phyloP scores from a whole-genome alignment of 2,329 filamentous ascomycete genomes.

The Lasiodiplodia hormozganensis region DNA sequence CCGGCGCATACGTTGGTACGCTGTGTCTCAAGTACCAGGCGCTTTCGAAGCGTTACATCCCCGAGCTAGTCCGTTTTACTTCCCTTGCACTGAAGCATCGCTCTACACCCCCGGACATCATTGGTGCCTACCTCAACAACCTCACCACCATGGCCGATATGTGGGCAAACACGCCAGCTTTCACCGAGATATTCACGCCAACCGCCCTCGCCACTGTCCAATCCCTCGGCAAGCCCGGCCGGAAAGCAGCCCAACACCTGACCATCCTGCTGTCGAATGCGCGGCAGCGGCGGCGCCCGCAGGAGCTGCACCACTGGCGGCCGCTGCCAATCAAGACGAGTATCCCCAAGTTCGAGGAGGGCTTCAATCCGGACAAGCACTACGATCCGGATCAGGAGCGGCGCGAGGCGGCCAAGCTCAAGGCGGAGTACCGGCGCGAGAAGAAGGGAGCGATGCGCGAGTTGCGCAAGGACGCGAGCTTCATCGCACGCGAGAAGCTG shows the following conservation, averaged over 20 bases:
- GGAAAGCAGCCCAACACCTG: constrained; percentile 67
- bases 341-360: constrained; percentile 95
- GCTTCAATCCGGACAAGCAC: constrained; percentile 92
- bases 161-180: constrained; percentile 77
- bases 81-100: constrained; percentile 69
- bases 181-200: constrained; percentile 79
- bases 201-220: constrained; percentile 47
- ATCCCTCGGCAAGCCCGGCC: constrained; percentile 35
- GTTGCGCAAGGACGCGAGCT: constrained; percentile 91
- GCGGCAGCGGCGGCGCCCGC: constrained; percentile 72
- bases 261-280: constrained; percentile 67
- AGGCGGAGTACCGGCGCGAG: constrained; percentile 92
- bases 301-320: constrained; percentile 87
- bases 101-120: constrained; percentile 51
- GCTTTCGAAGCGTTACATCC: constrained; percentile 84
- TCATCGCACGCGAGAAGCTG: constrained; percentile 89
- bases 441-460: constrained; percentile 94
- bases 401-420: constrained; percentile 81
- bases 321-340: constrained; percentile 86
- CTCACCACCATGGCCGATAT: constrained; percentile 72
- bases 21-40: constrained; percentile 83
- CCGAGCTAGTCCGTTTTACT: constrained; percentile 84
- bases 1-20: constrained; percentile 79
- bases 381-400: constrained; percentile 96
- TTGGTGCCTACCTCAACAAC: constrained; percentile 69